phyloP scores from a whole-genome alignment of 139 green algal genomes.

The Parachlorella kessleri region DNA sequence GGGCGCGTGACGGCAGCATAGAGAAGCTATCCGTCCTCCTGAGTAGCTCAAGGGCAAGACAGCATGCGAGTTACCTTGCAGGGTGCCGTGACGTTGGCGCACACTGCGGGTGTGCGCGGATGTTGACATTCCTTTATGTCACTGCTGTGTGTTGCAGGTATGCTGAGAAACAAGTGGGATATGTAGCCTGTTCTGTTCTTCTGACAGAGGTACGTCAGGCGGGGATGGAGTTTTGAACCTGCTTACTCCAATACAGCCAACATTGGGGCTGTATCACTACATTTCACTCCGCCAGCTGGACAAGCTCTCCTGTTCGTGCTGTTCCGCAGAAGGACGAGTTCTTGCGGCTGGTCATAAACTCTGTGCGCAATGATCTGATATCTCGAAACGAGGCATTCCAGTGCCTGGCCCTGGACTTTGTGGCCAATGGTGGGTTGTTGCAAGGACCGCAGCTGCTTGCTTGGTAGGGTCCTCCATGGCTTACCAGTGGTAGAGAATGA shows the following conservation, averaged over 20 bases:
- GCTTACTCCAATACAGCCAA: no score
- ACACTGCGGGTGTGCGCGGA: no score
- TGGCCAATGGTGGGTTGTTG: conserved; percentile 78
- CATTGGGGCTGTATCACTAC: no score
- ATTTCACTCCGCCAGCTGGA: background rate
- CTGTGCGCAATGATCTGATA: conserved; percentile 92
- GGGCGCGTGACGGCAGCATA: no score
- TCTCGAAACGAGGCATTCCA: conserved; percentile 95
- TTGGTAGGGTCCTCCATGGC: no score
- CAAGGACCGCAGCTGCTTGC: background rate
- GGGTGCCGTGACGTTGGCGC: no score
- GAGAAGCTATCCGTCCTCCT: no score
- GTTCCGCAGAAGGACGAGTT: conserved; percentile 92
- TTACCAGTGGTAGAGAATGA: no score
- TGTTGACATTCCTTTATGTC: background rate
- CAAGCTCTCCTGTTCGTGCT: background rate
- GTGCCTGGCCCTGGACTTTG: conserved; percentile 92
- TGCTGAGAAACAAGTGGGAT: conserved; percentile 99
- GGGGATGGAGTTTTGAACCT: no score
- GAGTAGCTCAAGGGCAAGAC: no score
- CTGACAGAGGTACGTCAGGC: conserved; percentile 81
- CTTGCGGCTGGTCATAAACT: conserved; percentile 96
- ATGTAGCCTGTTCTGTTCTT: conserved; percentile 90
- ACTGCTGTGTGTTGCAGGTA: conserved; percentile 80
- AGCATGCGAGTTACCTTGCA: no score